phyloP scores from a whole-genome alignment of 192 early-diverging fungal genomes.

The Mortierella hygrophila region DNA sequence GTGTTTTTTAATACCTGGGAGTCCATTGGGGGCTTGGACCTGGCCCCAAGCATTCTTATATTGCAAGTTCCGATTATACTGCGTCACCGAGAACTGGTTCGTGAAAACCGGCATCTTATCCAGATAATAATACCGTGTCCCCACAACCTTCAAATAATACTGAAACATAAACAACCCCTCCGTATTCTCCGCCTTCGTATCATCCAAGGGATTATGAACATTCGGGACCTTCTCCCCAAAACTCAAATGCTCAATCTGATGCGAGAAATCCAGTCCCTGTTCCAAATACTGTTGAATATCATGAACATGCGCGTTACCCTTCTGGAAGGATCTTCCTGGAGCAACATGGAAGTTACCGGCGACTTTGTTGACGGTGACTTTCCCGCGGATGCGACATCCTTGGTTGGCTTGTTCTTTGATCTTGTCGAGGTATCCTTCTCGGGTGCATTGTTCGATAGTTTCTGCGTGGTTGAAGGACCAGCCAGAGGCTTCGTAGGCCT shows the following conservation, averaged over 20 bases:
- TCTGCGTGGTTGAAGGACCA: constrained; percentile 86
- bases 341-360: constrained; percentile 93
- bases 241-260: constrained; percentile 82
- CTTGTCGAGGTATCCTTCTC: constrained; percentile 83
- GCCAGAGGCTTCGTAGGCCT: constrained; percentile 80
- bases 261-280: constrained; percentile 80
- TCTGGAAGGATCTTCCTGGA: constrained; percentile 83
- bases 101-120: constrained; percentile 75
- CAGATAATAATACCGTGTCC: constrained; percentile 78
- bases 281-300: constrained; percentile 73
- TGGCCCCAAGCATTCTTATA: not conserved
- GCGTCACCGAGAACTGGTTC: constrained; percentile 94
- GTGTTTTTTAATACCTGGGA: constrained; percentile 15
- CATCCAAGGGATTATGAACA: constrained; percentile 73
- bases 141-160: constrained; percentile 94
- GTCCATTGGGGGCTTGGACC: constrained; percentile 3
- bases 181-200: not conserved
- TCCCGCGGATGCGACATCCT: constrained; percentile 88
- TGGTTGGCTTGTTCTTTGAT: constrained; percentile 83
- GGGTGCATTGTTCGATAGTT: constrained; percentile 87
- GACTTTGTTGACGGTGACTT: constrained; percentile 88
- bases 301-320: constrained; percentile 81
- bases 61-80: constrained; percentile 74
- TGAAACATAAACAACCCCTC: constrained; percentile 71
- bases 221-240: constrained; percentile 73